phyloP scores from a whole-genome alignment of 169 alveolate genomes.

The Plasmodium blacklocki region DNA sequence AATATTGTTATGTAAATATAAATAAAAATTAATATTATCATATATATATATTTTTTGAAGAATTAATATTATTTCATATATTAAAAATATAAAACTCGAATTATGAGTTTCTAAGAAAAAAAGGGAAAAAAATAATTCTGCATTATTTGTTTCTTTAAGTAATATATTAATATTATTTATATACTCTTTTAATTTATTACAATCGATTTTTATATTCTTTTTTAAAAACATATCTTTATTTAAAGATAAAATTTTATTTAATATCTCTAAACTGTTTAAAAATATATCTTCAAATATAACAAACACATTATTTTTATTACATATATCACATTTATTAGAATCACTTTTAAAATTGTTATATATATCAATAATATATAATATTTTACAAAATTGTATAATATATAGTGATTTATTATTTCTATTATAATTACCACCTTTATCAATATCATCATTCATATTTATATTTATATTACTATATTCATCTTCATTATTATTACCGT shows the following conservation, averaged over 20 bases:
- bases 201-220: conserved; percentile 45
- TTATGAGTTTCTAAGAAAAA: conserved; percentile 16
- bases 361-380: conserved; percentile 10
- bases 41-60: conserved; percentile 51
- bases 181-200: conserved; percentile 53
- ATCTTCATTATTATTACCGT: no score
- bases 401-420: neutral
- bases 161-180: conserved; percentile 33
- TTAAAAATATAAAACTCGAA: conserved; percentile 15
- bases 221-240: conserved; percentile 63
- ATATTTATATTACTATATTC: no score
- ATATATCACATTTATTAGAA: neutral
- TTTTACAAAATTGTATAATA: conserved; percentile 48
- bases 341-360: conserved; percentile 26
- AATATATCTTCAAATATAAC: conserved; percentile 38
- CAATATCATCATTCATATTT: conserved; percentile 10
- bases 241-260: conserved; percentile 44
- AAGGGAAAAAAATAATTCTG: conserved; percentile 20
- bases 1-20: conserved; percentile 35
- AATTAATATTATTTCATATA: conserved; percentile 45
- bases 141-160: conserved; percentile 34
- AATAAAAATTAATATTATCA: conserved; percentile 62
- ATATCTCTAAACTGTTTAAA: conserved; percentile 41
- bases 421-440: conserved; percentile 3
- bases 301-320: conserved; percentile 26